Percentiles rank a stretch among this genome's conserved stretches.
These are phyloP conservation scores for Cupressus sempervirens DNA, from an alignment of 75 land plant species.

Conservation along the genomic window DNA sequence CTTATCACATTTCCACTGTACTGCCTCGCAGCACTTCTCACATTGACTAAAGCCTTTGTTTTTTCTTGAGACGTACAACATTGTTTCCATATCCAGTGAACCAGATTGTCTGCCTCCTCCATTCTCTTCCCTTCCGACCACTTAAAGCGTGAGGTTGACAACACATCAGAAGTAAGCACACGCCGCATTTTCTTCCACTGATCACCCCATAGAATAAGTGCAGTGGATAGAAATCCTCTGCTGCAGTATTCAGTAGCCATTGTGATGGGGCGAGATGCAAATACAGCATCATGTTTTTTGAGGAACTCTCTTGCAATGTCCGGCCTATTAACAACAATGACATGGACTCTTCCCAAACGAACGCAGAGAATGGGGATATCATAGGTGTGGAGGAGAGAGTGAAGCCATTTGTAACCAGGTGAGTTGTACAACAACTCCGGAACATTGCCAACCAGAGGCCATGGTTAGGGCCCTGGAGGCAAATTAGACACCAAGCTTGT, in stretches of 20 bases:
- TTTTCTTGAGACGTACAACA: not conserved
- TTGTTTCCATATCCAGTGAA: not conserved
- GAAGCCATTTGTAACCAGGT: not conserved
- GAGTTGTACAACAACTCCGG: not conserved
- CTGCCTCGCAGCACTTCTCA: slow-evolving; percentile 13
- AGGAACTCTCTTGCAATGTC: slow-evolving; percentile 41
- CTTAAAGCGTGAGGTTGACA: slow-evolving; percentile 31
- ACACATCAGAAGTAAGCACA: slow-evolving; percentile 27
- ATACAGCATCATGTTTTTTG: slow-evolving; percentile 33
- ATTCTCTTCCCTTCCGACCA: slow-evolving; percentile 21
- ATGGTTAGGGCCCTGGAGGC: not conserved
- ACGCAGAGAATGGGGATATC: not conserved
- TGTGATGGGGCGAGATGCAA: slow-evolving; percentile 26
- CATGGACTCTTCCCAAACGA: not conserved
- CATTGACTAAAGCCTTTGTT: slow-evolving; percentile 16
- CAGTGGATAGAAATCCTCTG: slow-evolving; percentile 11
- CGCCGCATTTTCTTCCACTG: slow-evolving; percentile 59
- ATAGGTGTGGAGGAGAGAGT: not conserved
- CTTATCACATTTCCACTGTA: slow-evolving; percentile 16
- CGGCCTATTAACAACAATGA: slow-evolving; percentile 24
- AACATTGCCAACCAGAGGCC: not conserved
- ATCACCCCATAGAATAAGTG: slow-evolving; percentile 39
- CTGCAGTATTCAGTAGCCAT: slow-evolving; percentile 3
- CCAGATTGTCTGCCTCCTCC: slow-evolving; percentile 35
- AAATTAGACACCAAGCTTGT: not conserved